Evolutionary conservation across 768 basidiomycete genomes (phyloP).

Genomic region (Auricularia sp.): DNA sequence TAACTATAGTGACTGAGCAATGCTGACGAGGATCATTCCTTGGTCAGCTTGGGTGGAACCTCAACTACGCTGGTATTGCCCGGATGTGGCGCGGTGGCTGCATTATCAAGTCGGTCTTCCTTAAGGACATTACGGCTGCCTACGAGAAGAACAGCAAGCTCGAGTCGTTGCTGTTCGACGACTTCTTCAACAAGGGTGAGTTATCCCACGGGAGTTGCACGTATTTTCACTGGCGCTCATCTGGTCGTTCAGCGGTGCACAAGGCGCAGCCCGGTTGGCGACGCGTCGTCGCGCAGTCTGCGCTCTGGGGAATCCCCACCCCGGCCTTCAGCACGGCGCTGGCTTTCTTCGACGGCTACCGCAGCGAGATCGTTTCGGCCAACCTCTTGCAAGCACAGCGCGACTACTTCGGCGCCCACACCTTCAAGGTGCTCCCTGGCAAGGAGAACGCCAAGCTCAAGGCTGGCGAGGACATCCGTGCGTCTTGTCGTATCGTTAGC

Average conservation of each 20-base stretch:
- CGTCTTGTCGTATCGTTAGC: slow-evolving; percentile 20
- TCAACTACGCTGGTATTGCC: slow-evolving; percentile 97
- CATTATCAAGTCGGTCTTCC: slow-evolving; percentile 98
- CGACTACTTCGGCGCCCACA: slow-evolving; percentile 99
- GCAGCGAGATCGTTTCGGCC: slow-evolving; percentile 19
- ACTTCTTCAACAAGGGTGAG: slow-evolving; percentile 91
- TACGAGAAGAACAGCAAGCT: slow-evolving; percentile 76
- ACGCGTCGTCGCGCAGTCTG: slow-evolving; percentile 89
- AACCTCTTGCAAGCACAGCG: slow-evolving; percentile 37
- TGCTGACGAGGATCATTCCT: background rate
- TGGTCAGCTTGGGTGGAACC: slow-evolving; percentile 64
- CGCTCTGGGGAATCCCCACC: slow-evolving; percentile 95
- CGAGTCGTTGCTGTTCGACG: slow-evolving; percentile 89
- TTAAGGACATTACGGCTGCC: slow-evolving; percentile 83
- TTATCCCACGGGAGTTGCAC: background rate
- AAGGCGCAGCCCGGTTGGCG: slow-evolving; percentile 97
- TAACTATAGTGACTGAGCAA: background rate
- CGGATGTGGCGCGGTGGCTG: slow-evolving; percentile 99
- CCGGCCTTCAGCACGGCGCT: slow-evolving; percentile 97
- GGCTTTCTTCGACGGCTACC: slow-evolving; percentile 98
- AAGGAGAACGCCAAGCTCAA: slow-evolving; percentile 80
- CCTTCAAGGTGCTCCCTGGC: slow-evolving; percentile 88
- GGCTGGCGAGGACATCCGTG: slow-evolving; percentile 79
- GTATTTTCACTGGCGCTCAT: background rate
- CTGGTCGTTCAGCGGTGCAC: slow-evolving; percentile 54